Base-by-base conservation (phyloP, 306 rosid species). In the Prunus mira region DNA sequence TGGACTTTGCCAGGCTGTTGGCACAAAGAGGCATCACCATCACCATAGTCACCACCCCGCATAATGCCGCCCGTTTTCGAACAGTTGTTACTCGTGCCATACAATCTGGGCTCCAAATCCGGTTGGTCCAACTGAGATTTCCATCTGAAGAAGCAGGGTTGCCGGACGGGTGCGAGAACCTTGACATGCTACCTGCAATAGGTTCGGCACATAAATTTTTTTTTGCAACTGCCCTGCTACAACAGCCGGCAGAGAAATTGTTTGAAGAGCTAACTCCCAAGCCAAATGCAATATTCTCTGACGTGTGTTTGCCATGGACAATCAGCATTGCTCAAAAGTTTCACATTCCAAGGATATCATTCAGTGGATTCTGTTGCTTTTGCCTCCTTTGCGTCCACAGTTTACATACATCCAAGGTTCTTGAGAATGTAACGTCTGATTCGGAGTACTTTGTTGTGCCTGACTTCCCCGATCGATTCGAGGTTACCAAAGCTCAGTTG, bases 301-400 rank as follows among this genome's bases (percentile, higher is more conserved):
- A 89, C 65, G 30, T 43, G 61, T 58, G 62, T 52, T 51, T 90
- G 17, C 85, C 81, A 3, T 92, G 88, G 79, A 87, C 92, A 17
- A 69, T 89, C 41, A 41, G 80, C 38, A 79, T 92, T 24, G 87
- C 91, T 15, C 51, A 12, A 15, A 83, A 76, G 57, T 81, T 86
- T 50, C 24, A 79, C 11, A 76, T 90, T 52, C 97, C 93, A 1
- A 80, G 96, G 85, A 73, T 92, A 19, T 82, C 91, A 5, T 92
- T 89, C 83, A 9, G n/a, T n/a, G 89, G 85, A 13, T 27, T 65
- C 0, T 10, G 83, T 43, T 86, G 93, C 43, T 88, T 88, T 77
- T 77, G 62, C 64, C 85, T 61, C 41, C 12, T 77, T 52, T 79
- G 89, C 69, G 12, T 19, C 5, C 38, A 41, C 10, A 89, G 78